Conservation (phyloP, 2,329 filamentous ascomycete species). For the Venturia nashicola region DNA sequence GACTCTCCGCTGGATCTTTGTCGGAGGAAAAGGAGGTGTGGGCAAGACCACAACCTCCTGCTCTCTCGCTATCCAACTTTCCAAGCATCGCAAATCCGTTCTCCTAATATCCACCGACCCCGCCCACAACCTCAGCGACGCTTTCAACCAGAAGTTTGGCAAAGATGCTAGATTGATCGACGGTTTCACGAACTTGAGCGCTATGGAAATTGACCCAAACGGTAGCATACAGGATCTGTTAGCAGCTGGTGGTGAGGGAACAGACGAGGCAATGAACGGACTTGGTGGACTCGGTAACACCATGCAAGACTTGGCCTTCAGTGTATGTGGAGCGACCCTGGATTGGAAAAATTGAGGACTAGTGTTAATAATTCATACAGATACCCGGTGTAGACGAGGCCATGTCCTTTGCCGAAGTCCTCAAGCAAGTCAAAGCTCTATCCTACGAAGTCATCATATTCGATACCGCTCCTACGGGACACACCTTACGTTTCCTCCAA, state of each 20-base stretch:
- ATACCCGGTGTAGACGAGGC: conserved; percentile 98
- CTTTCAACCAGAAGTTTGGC: conserved; percentile 97
- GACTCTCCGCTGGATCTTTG: conserved; percentile 95
- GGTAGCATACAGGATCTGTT: conserved; percentile 94
- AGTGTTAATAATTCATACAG: conserved; percentile 29
- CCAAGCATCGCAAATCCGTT: conserved; percentile 86
- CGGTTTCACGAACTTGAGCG: conserved; percentile 85
- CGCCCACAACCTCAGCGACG: conserved; percentile 94
- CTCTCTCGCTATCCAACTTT: conserved; percentile 94
- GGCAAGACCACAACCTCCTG: conserved; percentile 99
- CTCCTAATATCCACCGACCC: conserved; percentile 97
- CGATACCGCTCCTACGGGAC: conserved; percentile 94
- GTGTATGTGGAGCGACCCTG: conserved; percentile 36
- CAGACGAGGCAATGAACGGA: conserved; percentile 57
- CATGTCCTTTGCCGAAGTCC: conserved; percentile 98
- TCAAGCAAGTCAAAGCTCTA: conserved; percentile 98
- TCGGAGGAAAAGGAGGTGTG: conserved; percentile 95
- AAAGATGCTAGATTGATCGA: conserved; percentile 91
- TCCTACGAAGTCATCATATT: conserved; percentile 99
- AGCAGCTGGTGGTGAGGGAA: conserved; percentile 61
- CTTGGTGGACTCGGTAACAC: conserved; percentile 69
- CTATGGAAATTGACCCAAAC: conserved; percentile 99
- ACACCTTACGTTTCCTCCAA: conserved; percentile 96
- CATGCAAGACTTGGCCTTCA: conserved; percentile 98
- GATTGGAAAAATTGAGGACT: not conserved